phyloP scores from a whole-genome alignment of 2,329 filamentous ascomycete genomes.

The Periglandula ipomoeae region DNA sequence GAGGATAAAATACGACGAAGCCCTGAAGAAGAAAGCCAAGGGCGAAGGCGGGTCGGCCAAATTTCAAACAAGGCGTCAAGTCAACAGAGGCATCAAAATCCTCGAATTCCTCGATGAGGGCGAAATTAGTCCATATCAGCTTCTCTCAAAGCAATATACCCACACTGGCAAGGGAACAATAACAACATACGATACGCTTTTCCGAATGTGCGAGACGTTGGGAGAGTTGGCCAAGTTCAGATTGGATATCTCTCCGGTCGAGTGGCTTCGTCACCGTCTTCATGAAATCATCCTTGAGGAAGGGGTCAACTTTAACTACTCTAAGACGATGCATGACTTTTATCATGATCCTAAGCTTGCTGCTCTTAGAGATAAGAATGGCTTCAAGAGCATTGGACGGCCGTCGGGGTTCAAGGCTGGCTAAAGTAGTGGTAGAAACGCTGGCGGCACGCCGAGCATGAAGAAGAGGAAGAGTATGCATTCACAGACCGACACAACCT shows the following conservation, averaged over 20 bases:
- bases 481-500: slow-evolving; percentile 18
- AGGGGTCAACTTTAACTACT: slow-evolving; percentile 40
- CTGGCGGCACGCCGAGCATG: slow-evolving; percentile 14
- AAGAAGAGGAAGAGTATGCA: slow-evolving; percentile 27
- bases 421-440: slow-evolving; percentile 7
- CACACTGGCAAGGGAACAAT: slow-evolving; percentile 29
- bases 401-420: slow-evolving; percentile 37
- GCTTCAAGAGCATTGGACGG: slow-evolving; percentile 48
- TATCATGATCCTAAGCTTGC: slow-evolving; percentile 47
- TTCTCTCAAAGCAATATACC: slow-evolving; percentile 43
- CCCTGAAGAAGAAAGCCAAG: slow-evolving; percentile 22
- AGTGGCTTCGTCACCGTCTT: slow-evolving; percentile 50
- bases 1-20: slow-evolving; percentile 35
- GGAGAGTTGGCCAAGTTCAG: slow-evolving; percentile 44
- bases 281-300: slow-evolving; percentile 36
- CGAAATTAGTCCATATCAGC: slow-evolving; percentile 47
- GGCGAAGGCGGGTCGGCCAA: slow-evolving; percentile 31
- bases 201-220: slow-evolving; percentile 44
- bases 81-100: slow-evolving; percentile 45
- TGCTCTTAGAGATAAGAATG: slow-evolving; percentile 39
- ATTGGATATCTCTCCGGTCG: slow-evolving; percentile 41
- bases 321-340: slow-evolving; percentile 41
- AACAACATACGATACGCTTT: slow-evolving; percentile 47
- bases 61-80: slow-evolving; percentile 45
- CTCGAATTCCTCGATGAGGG: slow-evolving; percentile 41